phyloP scores from a whole-genome alignment of 1,284 basidiomycete species.

The Xanthoconium separans region DNA sequence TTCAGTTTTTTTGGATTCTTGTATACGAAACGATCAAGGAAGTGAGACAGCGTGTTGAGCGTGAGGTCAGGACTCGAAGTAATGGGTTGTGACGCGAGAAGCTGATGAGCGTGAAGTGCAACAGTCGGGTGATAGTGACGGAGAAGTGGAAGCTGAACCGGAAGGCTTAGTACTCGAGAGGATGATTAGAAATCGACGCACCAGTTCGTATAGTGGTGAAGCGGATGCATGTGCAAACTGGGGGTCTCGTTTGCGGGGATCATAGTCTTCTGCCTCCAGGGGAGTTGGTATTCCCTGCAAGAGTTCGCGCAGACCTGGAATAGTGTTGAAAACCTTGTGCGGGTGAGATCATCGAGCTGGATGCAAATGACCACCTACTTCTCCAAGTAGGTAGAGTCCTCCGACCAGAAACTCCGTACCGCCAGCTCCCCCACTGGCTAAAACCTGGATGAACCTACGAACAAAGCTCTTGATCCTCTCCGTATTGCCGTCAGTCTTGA shows the following conservation, averaged over 20 bases:
- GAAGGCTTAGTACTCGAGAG: background rate
- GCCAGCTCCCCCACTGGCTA: constrained; percentile 66
- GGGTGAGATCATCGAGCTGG: background rate
- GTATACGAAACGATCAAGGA: constrained; percentile 88
- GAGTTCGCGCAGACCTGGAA: constrained; percentile 70
- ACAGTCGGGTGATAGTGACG: constrained; percentile 89
- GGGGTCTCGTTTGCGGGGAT: constrained; percentile 90
- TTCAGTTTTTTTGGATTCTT: constrained; percentile 91
- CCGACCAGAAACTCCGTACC: constrained; percentile 91
- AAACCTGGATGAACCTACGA: constrained; percentile 83
- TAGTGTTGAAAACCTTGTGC: constrained; percentile 70
- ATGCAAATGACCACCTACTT: constrained; percentile 43
- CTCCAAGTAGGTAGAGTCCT: constrained; percentile 73
- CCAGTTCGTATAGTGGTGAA: constrained; percentile 89
- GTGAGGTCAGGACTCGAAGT: constrained; percentile 87
- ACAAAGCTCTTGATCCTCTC: constrained; percentile 83
- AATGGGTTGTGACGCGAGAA: constrained; percentile 69
- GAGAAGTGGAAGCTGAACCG: constrained; percentile 67
- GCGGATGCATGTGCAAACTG: constrained; percentile 82
- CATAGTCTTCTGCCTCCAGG: constrained; percentile 58
- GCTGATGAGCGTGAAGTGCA: constrained; percentile 81
- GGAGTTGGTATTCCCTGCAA: constrained; percentile 45
- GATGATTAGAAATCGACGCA: constrained; percentile 38
- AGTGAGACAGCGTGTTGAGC: constrained; percentile 90
- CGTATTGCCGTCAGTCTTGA: constrained; percentile 75